phyloP scores from a whole-genome alignment of 2,329 filamentous ascomycete species.

The Ophiosphaerella narmari region DNA sequence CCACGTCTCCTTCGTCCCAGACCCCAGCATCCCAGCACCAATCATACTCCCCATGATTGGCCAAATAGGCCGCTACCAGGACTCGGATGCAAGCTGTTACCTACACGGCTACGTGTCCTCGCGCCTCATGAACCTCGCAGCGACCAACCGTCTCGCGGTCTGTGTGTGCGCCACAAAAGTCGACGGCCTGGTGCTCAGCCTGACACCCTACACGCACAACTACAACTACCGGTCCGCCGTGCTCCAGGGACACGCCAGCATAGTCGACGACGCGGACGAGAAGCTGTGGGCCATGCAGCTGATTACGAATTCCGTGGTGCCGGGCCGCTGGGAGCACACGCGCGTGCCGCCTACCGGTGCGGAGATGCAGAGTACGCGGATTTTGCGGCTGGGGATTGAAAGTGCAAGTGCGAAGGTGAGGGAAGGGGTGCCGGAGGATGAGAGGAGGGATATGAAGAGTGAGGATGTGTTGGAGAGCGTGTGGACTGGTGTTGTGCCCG shows the following conservation, averaged over 20 bases:
- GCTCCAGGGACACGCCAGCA: conserved; percentile 72
- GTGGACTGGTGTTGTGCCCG: conserved; percentile 67
- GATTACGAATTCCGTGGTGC: conserved; percentile 75
- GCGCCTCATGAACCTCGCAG: conserved; percentile 71
- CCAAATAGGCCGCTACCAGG: conserved; percentile 75
- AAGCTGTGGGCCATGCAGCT: conserved; percentile 78
- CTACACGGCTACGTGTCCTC: conserved; percentile 84
- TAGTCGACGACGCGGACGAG: conserved; percentile 71
- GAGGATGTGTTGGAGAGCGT: conserved; percentile 55
- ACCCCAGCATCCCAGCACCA: conserved; percentile 67
- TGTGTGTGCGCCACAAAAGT: conserved; percentile 74
- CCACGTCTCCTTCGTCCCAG: conserved; percentile 76
- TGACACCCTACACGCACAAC: conserved; percentile 80
- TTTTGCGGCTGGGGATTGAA: conserved; percentile 70
- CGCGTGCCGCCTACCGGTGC: conserved; percentile 72
- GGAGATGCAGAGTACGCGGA: conserved; percentile 75
- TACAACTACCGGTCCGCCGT: conserved; percentile 86
- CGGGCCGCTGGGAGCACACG: conserved; percentile 69
- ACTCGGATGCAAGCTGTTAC: conserved; percentile 72
- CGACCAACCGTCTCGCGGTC: conserved; percentile 65
- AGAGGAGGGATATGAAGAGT: conserved; percentile 59
- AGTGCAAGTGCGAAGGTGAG: conserved; percentile 78
- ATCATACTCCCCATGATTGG: conserved; percentile 84
- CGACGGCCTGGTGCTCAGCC: conserved; percentile 77
- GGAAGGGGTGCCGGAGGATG: conserved; percentile 66